Evolutionary conservation across 2,329 filamentous ascomycete species (phyloP).

Genomic region (Taxawa tesnikishii): DNA sequence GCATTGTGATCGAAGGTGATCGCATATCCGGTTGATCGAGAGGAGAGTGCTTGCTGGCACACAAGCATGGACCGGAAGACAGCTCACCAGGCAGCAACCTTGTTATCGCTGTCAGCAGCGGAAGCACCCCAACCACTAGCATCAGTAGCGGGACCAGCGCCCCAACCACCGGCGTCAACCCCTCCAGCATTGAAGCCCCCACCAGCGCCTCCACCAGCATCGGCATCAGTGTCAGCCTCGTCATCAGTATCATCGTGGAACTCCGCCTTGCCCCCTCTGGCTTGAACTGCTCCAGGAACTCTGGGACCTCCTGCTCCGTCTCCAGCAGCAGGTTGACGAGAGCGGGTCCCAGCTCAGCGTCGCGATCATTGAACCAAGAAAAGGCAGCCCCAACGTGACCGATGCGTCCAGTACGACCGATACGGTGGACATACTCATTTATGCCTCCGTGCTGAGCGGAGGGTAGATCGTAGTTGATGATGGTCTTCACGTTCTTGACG

Average conservation of each 20-base stretch:
- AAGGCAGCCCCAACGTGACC: conserved; percentile 77
- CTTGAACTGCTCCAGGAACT: conserved; percentile 59
- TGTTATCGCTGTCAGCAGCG: conserved; percentile 1
- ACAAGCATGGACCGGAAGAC: too few species aligned
- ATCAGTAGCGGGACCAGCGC: conserved; percentile 6
- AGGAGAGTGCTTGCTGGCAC: too few species aligned
- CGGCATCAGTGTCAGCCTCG: conserved; percentile 17
- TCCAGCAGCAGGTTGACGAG: conserved; percentile 76
- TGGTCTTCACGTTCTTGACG: conserved; percentile 72
- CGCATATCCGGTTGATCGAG: too few species aligned
- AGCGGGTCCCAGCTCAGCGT: conserved; percentile 59
- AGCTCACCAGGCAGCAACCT: neutral
- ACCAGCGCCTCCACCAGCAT: conserved; percentile 9
- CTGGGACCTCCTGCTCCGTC: conserved; percentile 63
- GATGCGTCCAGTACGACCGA: conserved; percentile 90
- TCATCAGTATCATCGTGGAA: conserved; percentile 44
- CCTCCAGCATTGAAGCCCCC: conserved; percentile 7
- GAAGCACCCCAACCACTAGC: conserved; percentile 11
- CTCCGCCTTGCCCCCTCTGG: conserved; percentile 41
- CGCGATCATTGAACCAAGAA: conserved; percentile 73
- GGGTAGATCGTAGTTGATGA: conserved; percentile 90
- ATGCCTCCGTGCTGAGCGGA: conserved; percentile 68
- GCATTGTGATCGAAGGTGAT: too few species aligned
- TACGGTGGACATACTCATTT: conserved; percentile 86
- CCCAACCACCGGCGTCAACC: conserved; percentile 3